Base-by-base conservation (phyloP, 2,329 filamentous ascomycete species). In the Phoma sp. region DNA sequence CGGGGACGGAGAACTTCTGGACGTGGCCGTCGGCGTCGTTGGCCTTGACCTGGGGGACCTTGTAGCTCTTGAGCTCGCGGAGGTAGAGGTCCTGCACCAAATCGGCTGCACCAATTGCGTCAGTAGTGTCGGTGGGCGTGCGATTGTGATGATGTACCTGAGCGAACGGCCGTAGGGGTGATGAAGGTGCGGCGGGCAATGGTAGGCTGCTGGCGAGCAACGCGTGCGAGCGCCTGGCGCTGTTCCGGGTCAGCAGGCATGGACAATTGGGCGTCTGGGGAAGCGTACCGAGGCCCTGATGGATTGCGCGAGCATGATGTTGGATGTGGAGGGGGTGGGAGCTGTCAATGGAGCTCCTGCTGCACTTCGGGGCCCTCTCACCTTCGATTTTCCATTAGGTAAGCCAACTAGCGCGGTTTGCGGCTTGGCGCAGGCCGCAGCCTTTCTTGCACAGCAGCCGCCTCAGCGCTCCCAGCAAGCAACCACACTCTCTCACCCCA, bases 71-170 rank as follows among this genome's bases (percentile, higher is more conserved):
- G 76, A 99, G 87, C 81, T 98, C 93, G 78, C 89, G 90, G 69
- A 99, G 87, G 85, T 99, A 99, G 75, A 99, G 86, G 77, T 98
- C 93, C 81, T 98, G 95, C 71, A 99, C 91, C 73, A 96, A 87
- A 79, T 99, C 95, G 87, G 91, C 95, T 98, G 75, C 30, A 51
- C 64, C 69, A 71, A 71, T 72, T 68, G 64, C 42, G 59, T 73
- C 64, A 73, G 71, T 67, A 65, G 47, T 25, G 57, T 32, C 56
- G 26, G 18, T 46, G 40, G 36, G 46, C 51, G 56, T 47, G 61
- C 60, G 29, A 60, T 57, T 61, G 60, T 64, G 65, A 71, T 71
- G 67, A 78, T 76, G 73, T 81, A 87, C 86, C 85, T 82, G 84
- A 81, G 74, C 84, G 82, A 72, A 83, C 78, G 66, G 83, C 80